Evolutionary conservation across 306 rosid species (phyloP).

Genomic region (Trichosanthes truncata): DNA sequence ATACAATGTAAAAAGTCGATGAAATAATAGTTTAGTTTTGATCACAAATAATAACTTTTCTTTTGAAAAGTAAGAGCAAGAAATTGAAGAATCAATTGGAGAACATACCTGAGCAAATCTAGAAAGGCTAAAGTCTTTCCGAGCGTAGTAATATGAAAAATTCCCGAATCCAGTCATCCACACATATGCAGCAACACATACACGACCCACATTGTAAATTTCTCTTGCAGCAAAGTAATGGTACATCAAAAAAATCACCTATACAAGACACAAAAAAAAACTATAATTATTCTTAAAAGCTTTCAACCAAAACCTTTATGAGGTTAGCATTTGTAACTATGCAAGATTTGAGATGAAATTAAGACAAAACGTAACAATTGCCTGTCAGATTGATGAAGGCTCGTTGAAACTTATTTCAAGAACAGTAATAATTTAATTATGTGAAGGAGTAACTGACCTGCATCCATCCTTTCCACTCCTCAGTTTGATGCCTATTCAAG

Average conservation of each 20-base stretch:
- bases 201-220: slow-evolving; percentile 73
- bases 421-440: background rate
- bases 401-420: background rate
- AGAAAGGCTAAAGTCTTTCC: slow-evolving; percentile 84
- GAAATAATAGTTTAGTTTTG: background rate
- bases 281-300: background rate
- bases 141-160: slow-evolving; percentile 85
- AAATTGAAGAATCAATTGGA: background rate
- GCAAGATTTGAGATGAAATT: background rate
- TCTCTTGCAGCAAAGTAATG: slow-evolving; percentile 89
- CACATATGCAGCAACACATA: slow-evolving; percentile 86
- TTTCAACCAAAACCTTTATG: background rate
- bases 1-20: slow-evolving; percentile 12
- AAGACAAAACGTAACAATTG: background rate
- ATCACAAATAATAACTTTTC: background rate
- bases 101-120: slow-evolving; percentile 79
- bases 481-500: slow-evolving; percentile 96
- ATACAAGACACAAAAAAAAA: slow-evolving; percentile 4
- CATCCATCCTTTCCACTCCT: slow-evolving; percentile 99
- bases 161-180: slow-evolving; percentile 99
- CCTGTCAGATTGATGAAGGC: background rate
- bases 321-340: background rate
- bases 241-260: slow-evolving; percentile 89
- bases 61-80: background rate
- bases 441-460: slow-evolving; percentile 52